phyloP scores from a whole-genome alignment of 768 basidiomycete genomes.

The Porpolomopsis calyptriformis region DNA sequence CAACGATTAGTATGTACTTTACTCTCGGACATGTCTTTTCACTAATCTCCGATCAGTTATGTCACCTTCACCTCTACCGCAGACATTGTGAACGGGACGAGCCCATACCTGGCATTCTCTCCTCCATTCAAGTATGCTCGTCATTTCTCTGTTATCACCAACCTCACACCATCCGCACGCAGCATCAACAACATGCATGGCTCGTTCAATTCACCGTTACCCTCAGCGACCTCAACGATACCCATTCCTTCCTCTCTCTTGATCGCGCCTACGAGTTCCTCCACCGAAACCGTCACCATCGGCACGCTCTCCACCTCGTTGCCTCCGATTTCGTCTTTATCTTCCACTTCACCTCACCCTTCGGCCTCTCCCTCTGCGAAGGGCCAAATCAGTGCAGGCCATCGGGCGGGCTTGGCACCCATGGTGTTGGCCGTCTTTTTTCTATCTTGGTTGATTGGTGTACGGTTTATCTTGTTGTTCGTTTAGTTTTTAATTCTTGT shows the following conservation, averaged over 20 bases:
- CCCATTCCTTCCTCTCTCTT: constrained; percentile 32
- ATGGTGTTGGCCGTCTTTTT: not conserved
- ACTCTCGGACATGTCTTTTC: not conserved
- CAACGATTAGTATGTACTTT: constrained; percentile 41
- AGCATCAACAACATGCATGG: constrained; percentile 55
- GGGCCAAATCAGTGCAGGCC: not conserved
- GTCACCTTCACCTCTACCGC: constrained; percentile 41
- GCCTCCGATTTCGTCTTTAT: constrained; percentile 9
- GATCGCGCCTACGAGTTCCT: constrained; percentile 31
- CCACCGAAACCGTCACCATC: constrained; percentile 24
- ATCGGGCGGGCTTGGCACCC: not conserved
- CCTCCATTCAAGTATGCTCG: constrained; percentile 43
- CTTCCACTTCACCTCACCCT: constrained; percentile 10
- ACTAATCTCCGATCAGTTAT: constrained; percentile 35
- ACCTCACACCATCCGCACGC: constrained; percentile 3
- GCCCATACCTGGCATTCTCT: constrained; percentile 35
- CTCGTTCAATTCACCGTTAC: constrained; percentile 38
- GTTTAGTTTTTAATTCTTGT: too few species aligned
- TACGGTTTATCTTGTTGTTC: too few species aligned
- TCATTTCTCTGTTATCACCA: not conserved
- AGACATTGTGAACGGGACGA: constrained; percentile 20
- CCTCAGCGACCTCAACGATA: constrained; percentile 37
- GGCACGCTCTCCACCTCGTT: constrained; percentile 14
- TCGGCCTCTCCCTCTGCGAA: constrained; percentile 2
- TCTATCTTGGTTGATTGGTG: too few species aligned